A percentile compares a stretch with the other conserved stretches of the same genome.
phyloP scores from a whole-genome alignment of 1,139 yeast genomes.

The Hemisphaericaspora lyxosophila region DNA sequence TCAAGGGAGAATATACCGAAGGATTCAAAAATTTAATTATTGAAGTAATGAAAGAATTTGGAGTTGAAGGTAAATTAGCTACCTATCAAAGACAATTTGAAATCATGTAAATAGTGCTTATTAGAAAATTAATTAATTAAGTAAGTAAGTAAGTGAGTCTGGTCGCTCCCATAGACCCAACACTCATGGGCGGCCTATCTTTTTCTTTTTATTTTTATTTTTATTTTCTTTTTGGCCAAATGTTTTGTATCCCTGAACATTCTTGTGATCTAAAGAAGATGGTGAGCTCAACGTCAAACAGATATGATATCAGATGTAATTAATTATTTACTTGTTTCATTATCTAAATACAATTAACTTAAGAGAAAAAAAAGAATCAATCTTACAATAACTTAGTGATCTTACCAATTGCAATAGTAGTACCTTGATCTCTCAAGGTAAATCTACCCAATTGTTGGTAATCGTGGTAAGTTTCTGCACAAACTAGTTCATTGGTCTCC shows the following conservation, averaged over 20 bases:
- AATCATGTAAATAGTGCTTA: neutral
- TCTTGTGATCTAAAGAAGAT: no score
- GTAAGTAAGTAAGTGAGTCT: no score
- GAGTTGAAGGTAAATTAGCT: constrained; percentile 28
- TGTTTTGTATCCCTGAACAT: no score
- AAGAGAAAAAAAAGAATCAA: neutral
- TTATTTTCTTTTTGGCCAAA: no score
- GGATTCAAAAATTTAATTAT: constrained; percentile 17
- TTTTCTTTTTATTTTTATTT: no score
- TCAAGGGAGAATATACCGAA: neutral
- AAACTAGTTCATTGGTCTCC: constrained; percentile 81
- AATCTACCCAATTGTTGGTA: constrained; percentile 97
- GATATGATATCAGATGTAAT: no score
- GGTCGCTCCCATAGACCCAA: no score
- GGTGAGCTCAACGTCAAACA: no score
- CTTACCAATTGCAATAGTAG: constrained; percentile 97
- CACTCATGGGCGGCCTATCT: no score
- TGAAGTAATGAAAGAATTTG: constrained; percentile 19
- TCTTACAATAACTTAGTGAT: constrained; percentile 65
- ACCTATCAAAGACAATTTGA: constrained; percentile 18
- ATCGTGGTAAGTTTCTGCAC: constrained; percentile 89
- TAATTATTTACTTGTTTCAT: neutral
- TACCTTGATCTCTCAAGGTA: constrained; percentile 97
- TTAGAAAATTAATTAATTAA: no score
- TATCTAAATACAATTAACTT: constrained; percentile 1